These are phyloP conservation scores for Paramarasmius palmivorus DNA, from an alignment of 1,284 basidiomycete species.

Conservation along the genomic window DNA sequence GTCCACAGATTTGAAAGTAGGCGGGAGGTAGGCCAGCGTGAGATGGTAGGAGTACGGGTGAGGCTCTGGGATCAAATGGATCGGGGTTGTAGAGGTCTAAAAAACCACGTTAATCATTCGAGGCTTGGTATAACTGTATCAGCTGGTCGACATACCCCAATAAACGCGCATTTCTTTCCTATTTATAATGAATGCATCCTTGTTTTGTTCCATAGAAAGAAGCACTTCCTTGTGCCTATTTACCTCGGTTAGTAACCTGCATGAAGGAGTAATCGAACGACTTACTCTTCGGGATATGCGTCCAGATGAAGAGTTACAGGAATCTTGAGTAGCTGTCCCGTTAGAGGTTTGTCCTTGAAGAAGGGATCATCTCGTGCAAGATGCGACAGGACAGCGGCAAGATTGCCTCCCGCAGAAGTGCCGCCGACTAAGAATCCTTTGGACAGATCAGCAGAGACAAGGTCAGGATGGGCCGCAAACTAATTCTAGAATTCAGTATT, in stretches of 20 bases:
- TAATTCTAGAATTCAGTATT: not conserved
- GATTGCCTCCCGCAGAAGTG: conserved; percentile 4
- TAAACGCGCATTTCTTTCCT: not conserved
- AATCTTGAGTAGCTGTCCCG: conserved; percentile 14
- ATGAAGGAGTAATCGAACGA: not conserved
- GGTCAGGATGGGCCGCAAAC: not conserved
- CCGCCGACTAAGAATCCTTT: conserved; percentile 17
- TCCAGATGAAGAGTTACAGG: conserved; percentile 10
- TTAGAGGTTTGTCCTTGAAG: conserved; percentile 9
- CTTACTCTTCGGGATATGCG: conserved; percentile 12
- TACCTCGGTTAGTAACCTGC: too few species aligned
- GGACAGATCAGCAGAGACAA: not conserved
- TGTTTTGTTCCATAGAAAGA: conserved; percentile 13
- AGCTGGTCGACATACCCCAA: not conserved
- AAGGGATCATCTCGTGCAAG: too few species aligned
- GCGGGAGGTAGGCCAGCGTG: conserved; percentile 12
- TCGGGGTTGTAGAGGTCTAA: not conserved
- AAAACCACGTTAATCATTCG: not conserved
- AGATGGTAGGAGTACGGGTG: conserved; percentile 7
- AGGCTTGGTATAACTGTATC: too few species aligned
- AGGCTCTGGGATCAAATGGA: conserved; percentile 9
- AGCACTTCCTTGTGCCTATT: conserved; percentile 11
- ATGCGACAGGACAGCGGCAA: too few species aligned
- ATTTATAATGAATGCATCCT: conserved; percentile 6
- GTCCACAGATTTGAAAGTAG: conserved; percentile 14